Percentiles rank a stretch among this genome's conserved stretches.
Conservation (phyloP, 2,329 filamentous ascomycete species). For the Alternaria viburni region DNA sequence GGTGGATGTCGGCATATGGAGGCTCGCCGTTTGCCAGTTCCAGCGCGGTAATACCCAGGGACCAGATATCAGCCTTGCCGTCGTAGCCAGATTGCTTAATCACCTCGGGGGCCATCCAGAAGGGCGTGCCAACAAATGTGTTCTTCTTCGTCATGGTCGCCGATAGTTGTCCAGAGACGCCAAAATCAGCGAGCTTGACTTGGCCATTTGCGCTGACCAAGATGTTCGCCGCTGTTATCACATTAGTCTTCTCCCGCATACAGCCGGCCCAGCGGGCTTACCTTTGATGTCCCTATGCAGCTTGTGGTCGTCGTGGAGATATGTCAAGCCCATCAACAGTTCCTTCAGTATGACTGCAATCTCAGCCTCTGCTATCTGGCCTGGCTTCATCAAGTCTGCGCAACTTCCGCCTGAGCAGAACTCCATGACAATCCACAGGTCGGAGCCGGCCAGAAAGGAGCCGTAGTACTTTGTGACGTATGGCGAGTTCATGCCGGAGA, state of each 20-base stretch:
- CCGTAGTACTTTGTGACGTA: conserved; percentile 98
- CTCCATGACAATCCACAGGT: conserved; percentile 99
- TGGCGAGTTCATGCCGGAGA: conserved; percentile 93
- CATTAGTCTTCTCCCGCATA: conserved; percentile 7
- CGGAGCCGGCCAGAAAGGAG: conserved; percentile 92
- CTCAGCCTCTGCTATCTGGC: conserved; percentile 89
- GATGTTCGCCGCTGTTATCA: conserved; percentile 83
- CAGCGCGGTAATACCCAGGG: conserved; percentile 89
- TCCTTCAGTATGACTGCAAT: conserved; percentile 95
- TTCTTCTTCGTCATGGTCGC: conserved; percentile 99
- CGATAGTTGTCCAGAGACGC: conserved; percentile 92
- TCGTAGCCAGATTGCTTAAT: conserved; percentile 99
- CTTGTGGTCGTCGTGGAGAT: conserved; percentile 94
- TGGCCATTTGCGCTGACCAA: conserved; percentile 88
- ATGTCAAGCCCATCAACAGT: conserved; percentile 86
- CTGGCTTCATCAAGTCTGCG: conserved; percentile 93
- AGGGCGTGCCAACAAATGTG: conserved; percentile 96
- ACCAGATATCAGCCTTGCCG: conserved; percentile 98
- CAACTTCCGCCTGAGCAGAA: conserved; percentile 97
- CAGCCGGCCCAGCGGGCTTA: conserved; percentile 47
- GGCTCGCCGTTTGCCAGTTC: conserved; percentile 92
- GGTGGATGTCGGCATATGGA: conserved; percentile 94
- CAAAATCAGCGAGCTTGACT: conserved; percentile 96
- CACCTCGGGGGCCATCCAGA: conserved; percentile 99
- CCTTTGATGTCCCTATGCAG: conserved; percentile 96